Base-by-base conservation (phyloP, 208 protist genomes). In the Leishmania tarentolae region DNA sequence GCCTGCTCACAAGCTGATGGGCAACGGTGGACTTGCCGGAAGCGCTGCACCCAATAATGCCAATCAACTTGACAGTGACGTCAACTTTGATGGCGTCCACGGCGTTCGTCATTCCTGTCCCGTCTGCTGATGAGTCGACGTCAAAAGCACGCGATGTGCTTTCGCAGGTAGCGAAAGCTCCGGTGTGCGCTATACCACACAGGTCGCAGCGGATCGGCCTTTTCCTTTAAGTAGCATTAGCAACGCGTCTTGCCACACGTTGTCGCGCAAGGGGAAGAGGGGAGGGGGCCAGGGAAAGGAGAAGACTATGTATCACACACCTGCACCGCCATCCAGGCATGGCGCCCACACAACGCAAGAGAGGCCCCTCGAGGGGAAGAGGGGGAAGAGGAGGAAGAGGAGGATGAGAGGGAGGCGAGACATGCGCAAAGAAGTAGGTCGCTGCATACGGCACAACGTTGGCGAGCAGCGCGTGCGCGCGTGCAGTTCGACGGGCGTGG, bases 21-120 rank as follows among this genome's bases (percentile, higher is more conserved):
- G 91, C 87, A 3, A 84, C 71, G 24, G 79, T 87, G 24, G 91
- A 88, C 80, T 94, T 94, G 31, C 91, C 91, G 0, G 86, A 91
- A 15, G 86, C 87, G 75, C 91, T 94, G 80, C 88, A 91, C 28
- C 91, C 91, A 15, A 82, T 59, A 35, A 94, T 76, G 44, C 87
- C 91, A 52, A 94, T 76, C 6, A 90, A 11, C 35, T 69, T 31
- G 52, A 83, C 75, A 2, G 7, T 1, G 50, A 77, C n/a, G 24
- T 53, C 52, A 3, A 83, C 63, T 11, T 15, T 35, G 19, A 77
- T 59, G 2, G 46, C 13, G 42, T 52, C 37, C 15, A 24, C 31
- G 17, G 71, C 11, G 71, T 8, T 59, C 8, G 0, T 5, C 31
- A 44, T 24, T 0, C 31, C 31, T 15, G 28, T 31, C 11, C 1